Evolutionary conservation across 1,284 basidiomycete species (phyloP).

Genomic region (Cystobasidium sp.): DNA sequence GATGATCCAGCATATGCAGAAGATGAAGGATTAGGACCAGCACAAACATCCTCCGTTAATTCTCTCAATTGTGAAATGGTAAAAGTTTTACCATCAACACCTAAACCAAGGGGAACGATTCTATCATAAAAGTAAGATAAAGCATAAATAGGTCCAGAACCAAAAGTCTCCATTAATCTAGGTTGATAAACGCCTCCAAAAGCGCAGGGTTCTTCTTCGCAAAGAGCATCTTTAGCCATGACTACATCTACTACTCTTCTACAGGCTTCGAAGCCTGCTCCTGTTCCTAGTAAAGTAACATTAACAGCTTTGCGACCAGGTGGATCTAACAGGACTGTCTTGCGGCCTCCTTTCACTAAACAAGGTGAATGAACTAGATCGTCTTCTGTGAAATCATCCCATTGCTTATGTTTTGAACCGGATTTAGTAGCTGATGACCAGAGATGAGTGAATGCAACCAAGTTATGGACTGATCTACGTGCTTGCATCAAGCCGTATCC

Average conservation of each 20-base stretch:
- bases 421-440: conserved; percentile 53
- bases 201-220: conserved; percentile 87
- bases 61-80: conserved; percentile 68
- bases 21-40: conserved; percentile 60
- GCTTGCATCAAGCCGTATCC: conserved; percentile 96
- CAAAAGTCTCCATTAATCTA: conserved; percentile 85
- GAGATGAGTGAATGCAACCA: conserved; percentile 84
- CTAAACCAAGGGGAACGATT: conserved; percentile 73
- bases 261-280: conserved; percentile 85
- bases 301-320: conserved; percentile 63
- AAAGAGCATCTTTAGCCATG: conserved; percentile 94
- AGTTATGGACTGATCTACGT: conserved; percentile 78
- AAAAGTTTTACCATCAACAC: conserved; percentile 56
- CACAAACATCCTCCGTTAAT: conserved; percentile 73
- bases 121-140: conserved; percentile 98
- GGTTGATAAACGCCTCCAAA: conserved; percentile 99
- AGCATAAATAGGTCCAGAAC: conserved; percentile 56
- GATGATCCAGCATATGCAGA: conserved; percentile 18
- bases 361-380: conserved; percentile 74
- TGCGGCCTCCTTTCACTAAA: conserved; percentile 69
- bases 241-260: conserved; percentile 83
- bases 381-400: conserved; percentile 58
- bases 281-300: conserved; percentile 80
- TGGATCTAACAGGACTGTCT: conserved; percentile 71
- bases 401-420: conserved; percentile 53